phyloP scores from a whole-genome alignment of 768 basidiomycete species.

The Tylopilus plumbeoviolaceoides region DNA sequence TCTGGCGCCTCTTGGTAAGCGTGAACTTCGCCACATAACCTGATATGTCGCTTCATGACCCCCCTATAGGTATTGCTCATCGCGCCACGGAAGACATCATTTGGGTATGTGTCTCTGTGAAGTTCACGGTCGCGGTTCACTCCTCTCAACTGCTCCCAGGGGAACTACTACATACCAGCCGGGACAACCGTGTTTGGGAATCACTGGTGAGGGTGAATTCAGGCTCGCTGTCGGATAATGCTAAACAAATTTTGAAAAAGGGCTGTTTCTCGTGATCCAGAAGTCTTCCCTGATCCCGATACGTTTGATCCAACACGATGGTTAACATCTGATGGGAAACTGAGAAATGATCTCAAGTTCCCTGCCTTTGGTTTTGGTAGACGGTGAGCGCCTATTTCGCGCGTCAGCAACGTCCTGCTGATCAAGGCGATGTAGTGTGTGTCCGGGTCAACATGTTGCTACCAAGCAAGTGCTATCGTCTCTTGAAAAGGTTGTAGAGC shows the following conservation, averaged over 20 bases:
- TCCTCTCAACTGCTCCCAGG: constrained; percentile 3
- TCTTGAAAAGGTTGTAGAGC: background rate
- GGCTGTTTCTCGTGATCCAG: constrained; percentile 35
- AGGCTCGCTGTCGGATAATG: too few species aligned
- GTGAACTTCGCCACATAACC: too few species aligned
- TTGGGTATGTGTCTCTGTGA: constrained; percentile 6
- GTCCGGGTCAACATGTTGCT: constrained; percentile 56
- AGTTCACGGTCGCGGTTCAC: background rate
- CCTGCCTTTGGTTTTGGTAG: constrained; percentile 54
- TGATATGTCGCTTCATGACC: too few species aligned
- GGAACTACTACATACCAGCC: constrained; percentile 16
- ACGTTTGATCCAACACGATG: constrained; percentile 35
- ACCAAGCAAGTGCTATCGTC: constrained; percentile 26
- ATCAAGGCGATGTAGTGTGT: constrained; percentile 37
- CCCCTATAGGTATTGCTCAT: too few species aligned
- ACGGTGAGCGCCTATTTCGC: constrained; percentile 9
- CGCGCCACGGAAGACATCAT: constrained; percentile 16
- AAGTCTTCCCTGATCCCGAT: constrained; percentile 35
- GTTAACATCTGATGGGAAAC: constrained; percentile 11
- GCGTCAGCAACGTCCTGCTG: background rate
- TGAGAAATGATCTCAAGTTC: constrained; percentile 45
- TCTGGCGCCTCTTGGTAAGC: too few species aligned
- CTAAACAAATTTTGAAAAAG: constrained; percentile 10
- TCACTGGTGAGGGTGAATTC: constrained; percentile 14
- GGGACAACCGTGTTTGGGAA: constrained; percentile 16